phyloP scores from a whole-genome alignment of 768 basidiomycete species.

The Tulasnella sp. region DNA sequence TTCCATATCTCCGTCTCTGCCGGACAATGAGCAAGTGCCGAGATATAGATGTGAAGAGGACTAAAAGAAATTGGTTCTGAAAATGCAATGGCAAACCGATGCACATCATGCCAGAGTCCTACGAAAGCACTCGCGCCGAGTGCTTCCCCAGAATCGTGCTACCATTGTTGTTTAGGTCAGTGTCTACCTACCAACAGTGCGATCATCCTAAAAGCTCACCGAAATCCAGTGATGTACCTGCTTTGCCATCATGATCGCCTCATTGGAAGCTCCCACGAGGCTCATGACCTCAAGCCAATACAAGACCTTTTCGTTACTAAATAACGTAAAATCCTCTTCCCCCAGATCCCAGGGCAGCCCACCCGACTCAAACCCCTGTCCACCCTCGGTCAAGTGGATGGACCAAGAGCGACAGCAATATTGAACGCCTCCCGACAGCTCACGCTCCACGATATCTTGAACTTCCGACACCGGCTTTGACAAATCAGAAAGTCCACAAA shows the following conservation, averaged over 20 bases:
- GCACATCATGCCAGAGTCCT: neutral
- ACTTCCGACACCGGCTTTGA: neutral
- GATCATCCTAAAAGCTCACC: neutral
- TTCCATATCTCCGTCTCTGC: neutral
- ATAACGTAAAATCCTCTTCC: neutral
- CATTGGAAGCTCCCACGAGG: neutral
- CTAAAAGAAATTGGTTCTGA: neutral
- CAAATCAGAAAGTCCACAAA: neutral
- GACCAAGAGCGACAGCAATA: neutral
- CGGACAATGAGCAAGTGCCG: neutral
- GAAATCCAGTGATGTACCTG: neutral
- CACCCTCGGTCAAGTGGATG: neutral
- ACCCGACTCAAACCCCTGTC: neutral
- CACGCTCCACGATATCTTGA: neutral
- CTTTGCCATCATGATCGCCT: neutral
- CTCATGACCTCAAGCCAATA: constrained; percentile 5
- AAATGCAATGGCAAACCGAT: neutral
- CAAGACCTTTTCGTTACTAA: neutral
- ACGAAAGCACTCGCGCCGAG: neutral
- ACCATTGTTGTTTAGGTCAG: neutral
- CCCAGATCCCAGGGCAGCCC: neutral
- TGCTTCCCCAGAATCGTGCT: too few species aligned
- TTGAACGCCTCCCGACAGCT: neutral
- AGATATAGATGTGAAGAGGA: neutral
- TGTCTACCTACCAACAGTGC: neutral